Evolutionary conservation across 176 grass and related monocot genomes (phyloP), one percentile per base, ranked within the genome.

Genomic region (Oryza meyeriana): DNA sequence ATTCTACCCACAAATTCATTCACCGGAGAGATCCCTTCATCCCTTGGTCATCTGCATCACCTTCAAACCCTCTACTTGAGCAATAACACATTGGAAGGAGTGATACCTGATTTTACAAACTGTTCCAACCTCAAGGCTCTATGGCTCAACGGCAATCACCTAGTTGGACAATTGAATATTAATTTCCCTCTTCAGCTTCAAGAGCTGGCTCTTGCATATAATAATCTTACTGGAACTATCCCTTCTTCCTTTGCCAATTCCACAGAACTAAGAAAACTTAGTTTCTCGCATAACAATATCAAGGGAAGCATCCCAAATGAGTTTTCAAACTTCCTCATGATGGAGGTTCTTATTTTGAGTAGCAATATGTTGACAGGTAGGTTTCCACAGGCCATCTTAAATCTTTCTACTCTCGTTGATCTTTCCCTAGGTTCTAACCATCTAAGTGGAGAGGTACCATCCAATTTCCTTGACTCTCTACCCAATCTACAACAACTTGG

Each of bases 1-100:
- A 0, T 3, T 4, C 44, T 85, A 5, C 5, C 63, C 0, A 20
- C 9, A 7, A 91, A 81, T 14, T 0, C 9, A 3, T 71, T 81
- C 47, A 81, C 14, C 4, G 85, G 89, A 28, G 1, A 31, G 1
- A 91, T 91, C 36, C 89, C 89, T 12, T 8, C 18, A 14, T 72
- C 83, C 36, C 63, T 91, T 48, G 75, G 77, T 2, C 71, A 75
- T 6, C 12, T 85, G 67, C 75, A 34, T 50, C 68, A 4, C 31
- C 66, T 85, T 14, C 12, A 61, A 35, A 18, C 8, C 11, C 74
- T 85, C 29, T 14, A 48, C 16, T 47, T 85, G n/a, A 36, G 22
- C 11, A 39, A 55, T n/a, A 85, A 85, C 67, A 52, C 14, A 14
- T 24, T 85, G 2, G 28, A 78, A 34, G 74, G 83, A 31, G 27